A percentile compares a stretch with the other conserved stretches of the same genome.
These are phyloP conservation scores for Spathaspora arborariae DNA, from an alignment of 805 yeast species.

Conservation along the genomic window DNA sequence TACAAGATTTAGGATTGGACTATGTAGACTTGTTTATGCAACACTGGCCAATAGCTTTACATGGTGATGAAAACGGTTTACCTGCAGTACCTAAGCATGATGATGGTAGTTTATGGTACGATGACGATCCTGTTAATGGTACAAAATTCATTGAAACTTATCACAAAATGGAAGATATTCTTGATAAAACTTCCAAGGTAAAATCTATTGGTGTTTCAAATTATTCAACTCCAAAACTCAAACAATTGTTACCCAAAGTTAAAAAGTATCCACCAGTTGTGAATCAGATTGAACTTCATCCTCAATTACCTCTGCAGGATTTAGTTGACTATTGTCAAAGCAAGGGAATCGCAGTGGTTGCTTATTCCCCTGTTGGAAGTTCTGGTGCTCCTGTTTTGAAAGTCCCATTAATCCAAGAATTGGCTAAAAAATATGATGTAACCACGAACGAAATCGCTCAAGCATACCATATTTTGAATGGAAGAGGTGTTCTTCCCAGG, in stretches of 20 bases:
- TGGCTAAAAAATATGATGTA: conserved; percentile 49
- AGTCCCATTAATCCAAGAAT: conserved; percentile 48
- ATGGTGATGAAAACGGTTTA: conserved; percentile 36
- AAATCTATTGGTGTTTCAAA: conserved; percentile 80
- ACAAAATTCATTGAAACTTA: conserved; percentile 28
- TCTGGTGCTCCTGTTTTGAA: conserved; percentile 55
- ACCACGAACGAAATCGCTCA: conserved; percentile 54
- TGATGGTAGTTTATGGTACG: conserved; percentile 30
- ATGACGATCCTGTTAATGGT: conserved; percentile 33
- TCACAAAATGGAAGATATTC: conserved; percentile 25
- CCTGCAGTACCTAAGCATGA: conserved; percentile 35
- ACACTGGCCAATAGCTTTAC: conserved; percentile 48
- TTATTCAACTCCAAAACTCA: conserved; percentile 35
- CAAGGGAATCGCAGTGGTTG: conserved; percentile 60
- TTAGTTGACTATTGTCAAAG: conserved; percentile 57
- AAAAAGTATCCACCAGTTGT: conserved; percentile 58
- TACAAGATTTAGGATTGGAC: conserved; percentile 36
- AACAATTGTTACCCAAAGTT: conserved; percentile 45
- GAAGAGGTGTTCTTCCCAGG: conserved; percentile 63
- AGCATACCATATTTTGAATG: conserved; percentile 53
- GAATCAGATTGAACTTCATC: conserved; percentile 74
- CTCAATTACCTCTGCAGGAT: conserved; percentile 39
- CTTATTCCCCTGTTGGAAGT: conserved; percentile 66
- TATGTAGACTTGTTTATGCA: conserved; percentile 46
- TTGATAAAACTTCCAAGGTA: conserved; percentile 36